A percentile compares a stretch with the other conserved stretches of the same genome.
phyloP scores from a whole-genome alignment of 2,329 filamentous ascomycete species.

The Botryotinia convoluta region DNA sequence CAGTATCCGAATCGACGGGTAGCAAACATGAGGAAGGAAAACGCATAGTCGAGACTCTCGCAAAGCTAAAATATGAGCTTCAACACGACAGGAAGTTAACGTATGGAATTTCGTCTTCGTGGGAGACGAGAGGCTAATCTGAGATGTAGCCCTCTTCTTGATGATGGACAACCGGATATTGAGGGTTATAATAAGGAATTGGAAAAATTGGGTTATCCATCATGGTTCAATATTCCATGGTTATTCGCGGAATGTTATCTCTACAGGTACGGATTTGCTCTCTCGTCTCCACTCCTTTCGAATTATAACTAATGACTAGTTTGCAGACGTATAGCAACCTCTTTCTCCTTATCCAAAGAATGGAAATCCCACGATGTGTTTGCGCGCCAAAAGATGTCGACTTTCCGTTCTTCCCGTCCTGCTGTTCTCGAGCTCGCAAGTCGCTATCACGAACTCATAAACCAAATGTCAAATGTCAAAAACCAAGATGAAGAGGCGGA shows the following conservation, averaged over 20 bases:
- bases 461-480: conserved; percentile 57
- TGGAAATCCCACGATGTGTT: conserved; percentile 95
- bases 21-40: conserved; percentile 78
- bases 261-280: conserved; percentile 54
- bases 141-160: conserved; percentile 38
- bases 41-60: conserved; percentile 74
- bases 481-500: conserved; percentile 58
- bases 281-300: background rate
- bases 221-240: conserved; percentile 86
- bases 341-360: conserved; percentile 71
- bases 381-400: conserved; percentile 81
- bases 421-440: conserved; percentile 79
- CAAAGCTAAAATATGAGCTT: conserved; percentile 87
- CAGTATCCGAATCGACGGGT: conserved; percentile 54
- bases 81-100: conserved; percentile 80
- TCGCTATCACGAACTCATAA: conserved; percentile 72
- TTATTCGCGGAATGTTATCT: conserved; percentile 93
- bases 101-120: conserved; percentile 48
- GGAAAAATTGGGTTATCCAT: conserved; percentile 65
- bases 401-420: conserved; percentile 86
- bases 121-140: conserved; percentile 50
- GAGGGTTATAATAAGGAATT: conserved; percentile 83
- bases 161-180: conserved; percentile 52
- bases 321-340: conserved; percentile 70
- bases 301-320: conserved; percentile 14